Evolutionary conservation across 345 rosid genomes (phyloP).

Genomic region (Kandelia obovata): DNA sequence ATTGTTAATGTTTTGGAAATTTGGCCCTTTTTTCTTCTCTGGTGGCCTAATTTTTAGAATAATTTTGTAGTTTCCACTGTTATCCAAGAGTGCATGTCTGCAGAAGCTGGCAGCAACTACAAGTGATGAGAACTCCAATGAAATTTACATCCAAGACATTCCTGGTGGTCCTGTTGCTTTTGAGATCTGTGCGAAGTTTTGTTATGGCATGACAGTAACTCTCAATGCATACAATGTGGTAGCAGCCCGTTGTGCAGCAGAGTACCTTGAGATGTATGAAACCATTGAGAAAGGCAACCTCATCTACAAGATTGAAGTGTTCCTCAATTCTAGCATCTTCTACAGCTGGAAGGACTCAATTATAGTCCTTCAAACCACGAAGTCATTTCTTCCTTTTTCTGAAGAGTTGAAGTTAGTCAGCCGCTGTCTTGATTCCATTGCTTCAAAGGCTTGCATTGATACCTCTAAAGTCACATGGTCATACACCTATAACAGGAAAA

Average conservation of each 20-base stretch:
- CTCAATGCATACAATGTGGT: conserved; percentile 85
- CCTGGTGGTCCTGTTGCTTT: conserved; percentile 88
- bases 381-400: conserved; percentile 29
- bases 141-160: conserved; percentile 57
- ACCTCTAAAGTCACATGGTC: conserved; percentile 48
- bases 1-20: not conserved
- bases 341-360: conserved; percentile 55
- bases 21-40: not conserved
- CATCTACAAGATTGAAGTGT: conserved; percentile 51
- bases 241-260: conserved; percentile 78
- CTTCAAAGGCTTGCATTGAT: conserved; percentile 43
- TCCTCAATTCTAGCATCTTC: conserved; percentile 47
- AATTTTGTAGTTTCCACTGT: conserved; percentile 53
- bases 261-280: conserved; percentile 52
- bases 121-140: conserved; percentile 47
- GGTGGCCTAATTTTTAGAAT: conserved; percentile 7
- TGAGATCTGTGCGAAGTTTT: conserved; percentile 84
- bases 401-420: conserved; percentile 31
- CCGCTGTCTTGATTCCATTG: conserved; percentile 38
- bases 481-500: conserved; percentile 45
- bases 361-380: conserved; percentile 42
- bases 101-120: conserved; percentile 55
- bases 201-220: conserved; percentile 87
- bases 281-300: conserved; percentile 52
- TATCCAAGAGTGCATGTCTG: conserved; percentile 61